phyloP scores from a whole-genome alignment of 139 green algal genomes.

The Volvox reticuliferus region DNA sequence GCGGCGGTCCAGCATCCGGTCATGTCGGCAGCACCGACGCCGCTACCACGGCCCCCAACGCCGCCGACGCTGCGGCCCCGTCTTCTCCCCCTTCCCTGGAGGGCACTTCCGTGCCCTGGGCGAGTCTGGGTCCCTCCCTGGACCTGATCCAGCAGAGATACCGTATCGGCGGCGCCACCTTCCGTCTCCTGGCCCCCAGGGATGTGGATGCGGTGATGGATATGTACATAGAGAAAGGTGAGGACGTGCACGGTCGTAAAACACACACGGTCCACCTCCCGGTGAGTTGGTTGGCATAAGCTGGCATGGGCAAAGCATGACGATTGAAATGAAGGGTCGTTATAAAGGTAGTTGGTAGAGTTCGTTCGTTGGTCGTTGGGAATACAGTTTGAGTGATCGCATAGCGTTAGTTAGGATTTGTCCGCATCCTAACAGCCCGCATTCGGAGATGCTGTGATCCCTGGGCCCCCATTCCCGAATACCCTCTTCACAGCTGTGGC shows the following conservation, averaged over 20 bases:
- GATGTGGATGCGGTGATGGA: conserved; percentile 84
- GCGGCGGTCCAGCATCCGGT: neutral
- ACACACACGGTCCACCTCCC: too few relatives aligned
- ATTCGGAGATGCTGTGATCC: too few relatives aligned
- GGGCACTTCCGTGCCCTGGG: conserved; percentile 28
- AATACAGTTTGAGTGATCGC: too few relatives aligned
- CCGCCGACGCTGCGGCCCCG: neutral
- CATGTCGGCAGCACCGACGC: neutral
- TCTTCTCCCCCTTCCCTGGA: neutral
- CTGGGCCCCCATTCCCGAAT: too few relatives aligned
- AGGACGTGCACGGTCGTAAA: neutral
- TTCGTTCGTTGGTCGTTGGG: too few relatives aligned
- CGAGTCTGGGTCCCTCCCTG: neutral
- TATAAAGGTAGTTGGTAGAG: too few relatives aligned
- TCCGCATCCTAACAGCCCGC: too few relatives aligned
- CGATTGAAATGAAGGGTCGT: too few relatives aligned
- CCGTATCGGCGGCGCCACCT: neutral
- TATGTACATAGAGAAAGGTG: conserved; percentile 77
- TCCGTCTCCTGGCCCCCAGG: conserved; percentile 60
- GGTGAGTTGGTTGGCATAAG: too few relatives aligned
- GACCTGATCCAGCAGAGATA: conserved; percentile 40
- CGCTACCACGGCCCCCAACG: neutral
- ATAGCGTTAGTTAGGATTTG: too few relatives aligned
- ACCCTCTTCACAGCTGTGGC: too few relatives aligned
- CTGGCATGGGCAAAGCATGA: too few relatives aligned